A percentile compares a stretch with the other conserved stretches of the same genome.
Evolutionary conservation across 1,284 basidiomycete species (phyloP).

Genomic region (Trametes versicolor): DNA sequence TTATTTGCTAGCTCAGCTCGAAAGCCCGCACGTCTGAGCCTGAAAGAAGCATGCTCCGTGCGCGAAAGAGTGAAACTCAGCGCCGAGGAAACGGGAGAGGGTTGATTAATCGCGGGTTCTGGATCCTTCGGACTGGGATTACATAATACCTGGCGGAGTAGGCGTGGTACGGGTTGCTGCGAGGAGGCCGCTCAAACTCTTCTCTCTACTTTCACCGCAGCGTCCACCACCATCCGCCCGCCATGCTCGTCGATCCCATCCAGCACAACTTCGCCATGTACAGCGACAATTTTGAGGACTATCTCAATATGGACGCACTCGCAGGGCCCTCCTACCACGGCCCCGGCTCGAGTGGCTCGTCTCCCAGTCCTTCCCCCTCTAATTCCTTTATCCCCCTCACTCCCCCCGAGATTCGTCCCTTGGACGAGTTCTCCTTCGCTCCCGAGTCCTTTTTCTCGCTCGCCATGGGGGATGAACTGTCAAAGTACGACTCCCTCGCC

Average conservation of each 20-base stretch:
- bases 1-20: neutral
- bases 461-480: constrained; percentile 53
- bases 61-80: constrained; percentile 7
- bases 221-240: constrained; percentile 17
- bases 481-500: constrained; percentile 47
- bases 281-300: constrained; percentile 53
- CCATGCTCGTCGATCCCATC: constrained; percentile 47
- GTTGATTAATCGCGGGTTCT: constrained; percentile 14
- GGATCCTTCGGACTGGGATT: constrained; percentile 21
- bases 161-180: constrained; percentile 6
- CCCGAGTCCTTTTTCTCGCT: constrained; percentile 52
- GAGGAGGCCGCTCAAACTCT: constrained; percentile 14
- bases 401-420: constrained; percentile 38
- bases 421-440: constrained; percentile 41
- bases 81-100: neutral
- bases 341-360: constrained; percentile 44
- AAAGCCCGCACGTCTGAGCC: neutral
- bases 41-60: neutral
- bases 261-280: constrained; percentile 39
- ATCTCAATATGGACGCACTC: constrained; percentile 60
- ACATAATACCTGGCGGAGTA: constrained; percentile 18
- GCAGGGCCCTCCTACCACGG: constrained; percentile 39
- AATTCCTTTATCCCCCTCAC: constrained; percentile 44
- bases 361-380: constrained; percentile 50
- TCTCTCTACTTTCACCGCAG: constrained; percentile 26